Evolutionary conservation across 1,284 basidiomycete genomes (phyloP), one percentile per base, ranked within the genome.

Genomic region (Chalciporus sp.): DNA sequence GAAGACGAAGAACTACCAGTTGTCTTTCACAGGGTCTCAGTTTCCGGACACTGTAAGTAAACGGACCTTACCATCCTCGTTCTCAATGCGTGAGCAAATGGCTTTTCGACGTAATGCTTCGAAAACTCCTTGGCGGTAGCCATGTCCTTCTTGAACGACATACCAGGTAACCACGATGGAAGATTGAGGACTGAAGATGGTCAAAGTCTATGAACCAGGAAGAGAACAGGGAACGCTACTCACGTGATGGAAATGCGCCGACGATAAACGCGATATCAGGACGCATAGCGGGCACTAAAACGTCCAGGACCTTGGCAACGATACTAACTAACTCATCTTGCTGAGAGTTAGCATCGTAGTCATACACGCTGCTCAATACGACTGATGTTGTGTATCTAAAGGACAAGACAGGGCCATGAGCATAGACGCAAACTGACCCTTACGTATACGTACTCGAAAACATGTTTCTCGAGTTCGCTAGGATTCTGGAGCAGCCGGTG

Each of bases 131-230:
- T 23, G 23, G 23, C 23, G 6, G 6, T 23, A 23, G 23, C 23
- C 23, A 23, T 23, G 6, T 23, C 23, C 23, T 6, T 23, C 23
- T 23, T 23, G 28, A 60, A 52, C 7, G 47, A 42, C 58, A 61
- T 61, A 1, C 58, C 58, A 10, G 59, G 58, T 7, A 60, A 17
- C 58, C 58, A 60, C 1, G 55, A 45, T 2, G 58, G 58, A 2
- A 60, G 31, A 2, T 28, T 10, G 4, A 59, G 23, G 23, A 59
- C 58, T 23, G 23, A 23, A 23, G 23, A 23, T 23, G 23, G 6
- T 23, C 23, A 23, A 23, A 23, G 6, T 23, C 23, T 23, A 23
- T 23, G 23, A 23, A 23, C 23, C 23, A 23, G 23, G 2, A n/a
- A n/a, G n/a, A n/a, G n/a, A 23, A 23, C 23, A 23, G 23, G 6